Evolutionary conservation across 495 filamentous ascomycete species (phyloP).

Genomic region (Trichocladium antarcticum): DNA sequence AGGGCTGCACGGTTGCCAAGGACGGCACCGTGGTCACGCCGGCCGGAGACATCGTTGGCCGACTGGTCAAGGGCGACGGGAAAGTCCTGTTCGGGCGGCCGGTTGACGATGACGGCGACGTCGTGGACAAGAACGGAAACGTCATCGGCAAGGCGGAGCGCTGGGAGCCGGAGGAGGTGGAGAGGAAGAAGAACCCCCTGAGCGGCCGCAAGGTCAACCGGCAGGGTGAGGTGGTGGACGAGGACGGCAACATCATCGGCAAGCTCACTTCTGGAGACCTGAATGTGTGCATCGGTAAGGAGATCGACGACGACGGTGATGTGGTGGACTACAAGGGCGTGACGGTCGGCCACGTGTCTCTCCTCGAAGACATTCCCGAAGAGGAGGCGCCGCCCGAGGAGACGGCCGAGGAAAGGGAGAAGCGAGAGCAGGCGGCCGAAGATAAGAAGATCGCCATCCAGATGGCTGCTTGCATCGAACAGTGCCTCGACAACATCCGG

Average conservation of each 20-base stretch:
- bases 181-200: constrained; percentile 50
- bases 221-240: constrained; percentile 72
- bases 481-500: constrained; percentile 71
- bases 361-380: constrained; percentile 62
- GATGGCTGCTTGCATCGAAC: constrained; percentile 61
- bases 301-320: constrained; percentile 77
- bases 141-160: constrained; percentile 69
- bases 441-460: constrained; percentile 67
- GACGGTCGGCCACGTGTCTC: constrained; percentile 65
- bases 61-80: constrained; percentile 60
- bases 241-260: constrained; percentile 70
- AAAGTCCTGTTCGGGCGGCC: constrained; percentile 60
- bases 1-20: constrained; percentile 60
- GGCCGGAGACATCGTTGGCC: constrained; percentile 58
- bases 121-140: constrained; percentile 74
- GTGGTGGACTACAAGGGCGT: constrained; percentile 75
- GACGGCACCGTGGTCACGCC: constrained; percentile 59
- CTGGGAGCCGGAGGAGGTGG: constrained; percentile 67
- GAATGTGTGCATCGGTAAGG: constrained; percentile 57
- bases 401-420: constrained; percentile 41
- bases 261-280: constrained; percentile 67
- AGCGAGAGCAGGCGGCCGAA: constrained; percentile 47
- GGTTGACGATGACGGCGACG: constrained; percentile 76
- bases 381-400: constrained; percentile 27
- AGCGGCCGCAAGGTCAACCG: constrained; percentile 66